Evolutionary conservation across 2,329 filamentous ascomycete species (phyloP), one percentile per base, ranked within the genome.

Genomic region (Arthrobotrys iridis): DNA sequence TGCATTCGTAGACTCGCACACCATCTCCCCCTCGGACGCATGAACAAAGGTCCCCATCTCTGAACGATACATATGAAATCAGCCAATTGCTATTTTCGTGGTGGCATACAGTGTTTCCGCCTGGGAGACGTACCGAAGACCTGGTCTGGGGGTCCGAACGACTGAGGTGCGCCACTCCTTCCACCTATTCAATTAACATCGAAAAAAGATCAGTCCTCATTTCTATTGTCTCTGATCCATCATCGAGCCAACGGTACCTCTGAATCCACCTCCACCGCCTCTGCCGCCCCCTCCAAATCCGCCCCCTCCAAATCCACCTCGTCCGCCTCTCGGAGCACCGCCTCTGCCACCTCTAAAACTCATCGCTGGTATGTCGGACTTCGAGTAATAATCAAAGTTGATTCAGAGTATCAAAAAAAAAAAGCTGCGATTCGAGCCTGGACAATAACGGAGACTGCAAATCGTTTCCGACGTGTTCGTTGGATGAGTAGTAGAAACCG

Each of bases 11-110:
- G 92, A 96, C 84, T 93, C 90, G 91, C 94, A 97, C 80, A 99
- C 91, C 87, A 99, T 95, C 84, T 99, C 95, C 83, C 94, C 94
- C 84, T 99, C 95, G 85, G 92, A 94, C 72, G 93, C 90, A 85
- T 99, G 95, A 82, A 97, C 84, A 84, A 98, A 96, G 78, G 88
- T 88, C 83, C 95, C 95, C 91, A 99, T 93, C 85, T 97, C 95
- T 90, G 78, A 71, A 46, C 18, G 43, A 55, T 24, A 10, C 33
- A 73, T 65, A 45, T 50, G 28, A n/a, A 41, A 78, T 84, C 77
- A 84, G 82, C 65, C 77, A 79, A 52, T 4, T 11, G 22, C 30
- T 43, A 28, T 57, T 77, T 37, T 58, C 2, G 41, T n/a, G 18
- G 18, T n/a, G 1, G 15, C 8, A 55, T 28, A 24, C 45, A 67